phyloP scores from a whole-genome alignment of 192 early-diverging fungal species.

The Kickxella alabastrina region DNA sequence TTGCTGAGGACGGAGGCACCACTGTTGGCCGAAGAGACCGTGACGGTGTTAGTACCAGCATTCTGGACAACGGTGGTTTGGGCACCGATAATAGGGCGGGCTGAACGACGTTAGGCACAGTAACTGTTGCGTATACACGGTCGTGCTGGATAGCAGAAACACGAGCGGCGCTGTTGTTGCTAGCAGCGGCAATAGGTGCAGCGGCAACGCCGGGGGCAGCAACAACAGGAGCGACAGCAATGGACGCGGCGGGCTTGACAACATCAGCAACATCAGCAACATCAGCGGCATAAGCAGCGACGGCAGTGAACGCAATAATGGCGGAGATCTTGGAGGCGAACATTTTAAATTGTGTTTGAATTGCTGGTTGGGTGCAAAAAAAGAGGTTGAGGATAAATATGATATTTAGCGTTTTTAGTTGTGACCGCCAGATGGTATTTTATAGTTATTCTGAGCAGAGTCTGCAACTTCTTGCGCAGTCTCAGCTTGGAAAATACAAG shows the following conservation, averaged over 20 bases:
- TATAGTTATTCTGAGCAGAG: no score
- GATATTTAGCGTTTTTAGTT: no score
- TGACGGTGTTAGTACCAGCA: constrained; percentile 26
- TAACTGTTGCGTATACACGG: constrained; percentile 33
- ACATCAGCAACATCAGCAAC: constrained; percentile 11
- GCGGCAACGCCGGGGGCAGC: constrained; percentile 2
- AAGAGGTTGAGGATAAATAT: no score
- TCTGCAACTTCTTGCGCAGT: no score
- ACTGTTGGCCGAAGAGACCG: constrained; percentile 26
- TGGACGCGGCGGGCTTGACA: constrained; percentile 4
- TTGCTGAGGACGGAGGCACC: constrained; percentile 16
- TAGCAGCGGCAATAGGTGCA: constrained; percentile 7
- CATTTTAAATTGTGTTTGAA: constrained; percentile 3
- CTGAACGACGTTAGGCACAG: constrained; percentile 28
- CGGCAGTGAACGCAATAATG: constrained; percentile 26
- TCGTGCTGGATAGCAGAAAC: constrained; percentile 17
- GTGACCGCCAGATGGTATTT: no score
- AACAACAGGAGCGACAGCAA: background rate
- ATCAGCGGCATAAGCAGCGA: constrained; percentile 15
- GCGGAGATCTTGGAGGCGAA: constrained; percentile 33
- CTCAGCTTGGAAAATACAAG: background rate
- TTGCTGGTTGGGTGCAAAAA: background rate
- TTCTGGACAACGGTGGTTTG: constrained; percentile 35
- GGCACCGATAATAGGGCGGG: constrained; percentile 17
- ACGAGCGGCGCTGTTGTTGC: background rate